Conservation (phyloP, 176 grass and related monocot species). For the Zea mays region DNA sequence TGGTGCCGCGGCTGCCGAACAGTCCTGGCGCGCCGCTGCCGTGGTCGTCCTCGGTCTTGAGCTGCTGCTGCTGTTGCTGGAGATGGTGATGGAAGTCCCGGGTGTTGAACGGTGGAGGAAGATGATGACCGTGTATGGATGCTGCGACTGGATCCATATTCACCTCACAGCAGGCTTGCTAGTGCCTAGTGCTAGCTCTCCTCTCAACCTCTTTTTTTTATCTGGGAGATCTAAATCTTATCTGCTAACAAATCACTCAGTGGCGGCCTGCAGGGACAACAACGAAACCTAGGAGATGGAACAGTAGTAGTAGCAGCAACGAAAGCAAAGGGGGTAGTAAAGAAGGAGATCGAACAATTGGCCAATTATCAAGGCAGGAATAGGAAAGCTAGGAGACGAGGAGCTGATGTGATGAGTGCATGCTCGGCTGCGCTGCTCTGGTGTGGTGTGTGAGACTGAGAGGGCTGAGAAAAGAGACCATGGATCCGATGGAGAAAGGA, state of each 20-base stretch:
- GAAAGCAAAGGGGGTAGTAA: constrained; percentile 40
- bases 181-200: not conserved
- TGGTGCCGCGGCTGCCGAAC: constrained; percentile 35
- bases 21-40: constrained; percentile 35
- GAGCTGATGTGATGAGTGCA: constrained; percentile 21
- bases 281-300: constrained; percentile 60
- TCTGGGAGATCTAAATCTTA: constrained; percentile 36
- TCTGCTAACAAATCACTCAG: constrained; percentile 46
- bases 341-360: constrained; percentile 13
- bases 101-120: constrained; percentile 87
- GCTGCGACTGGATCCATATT: constrained; percentile 63
- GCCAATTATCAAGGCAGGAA: constrained; percentile 41
- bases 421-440: constrained; percentile 5
- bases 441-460: not conserved
- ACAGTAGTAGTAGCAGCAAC: constrained; percentile 54
- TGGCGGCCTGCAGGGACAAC: constrained; percentile 20
- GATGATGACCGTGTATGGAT: constrained; percentile 70
- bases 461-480: constrained; percentile 26
- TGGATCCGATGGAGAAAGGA: constrained; percentile 16
- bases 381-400: constrained; percentile 6
- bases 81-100: constrained; percentile 73
- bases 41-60: constrained; percentile 72
- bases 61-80: constrained; percentile 60
- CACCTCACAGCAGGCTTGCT: not conserved
- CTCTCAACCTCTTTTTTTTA: constrained; percentile 35